phyloP scores from a whole-genome alignment of 768 basidiomycete genomes.

The Wakefieldia striispora region DNA sequence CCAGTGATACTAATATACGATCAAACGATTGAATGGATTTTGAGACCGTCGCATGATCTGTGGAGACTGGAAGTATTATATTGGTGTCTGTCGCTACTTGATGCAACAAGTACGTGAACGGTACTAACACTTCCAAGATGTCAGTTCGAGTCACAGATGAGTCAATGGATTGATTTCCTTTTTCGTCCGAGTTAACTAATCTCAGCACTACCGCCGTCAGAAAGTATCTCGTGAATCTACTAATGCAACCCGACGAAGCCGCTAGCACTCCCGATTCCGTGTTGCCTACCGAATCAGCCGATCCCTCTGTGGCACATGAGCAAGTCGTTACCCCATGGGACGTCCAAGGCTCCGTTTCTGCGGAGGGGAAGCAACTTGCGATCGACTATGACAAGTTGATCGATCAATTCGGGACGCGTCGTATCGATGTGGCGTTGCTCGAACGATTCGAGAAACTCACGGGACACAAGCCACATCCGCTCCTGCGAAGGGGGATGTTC shows the following conservation, averaged over 20 bases:
- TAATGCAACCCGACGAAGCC: constrained; percentile 4
- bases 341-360: constrained; percentile 86
- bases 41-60: no score
- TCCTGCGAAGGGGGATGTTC: constrained; percentile 91
- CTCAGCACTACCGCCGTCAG: no score
- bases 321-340: constrained; percentile 98
- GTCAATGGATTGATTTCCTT: no score
- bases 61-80: no score
- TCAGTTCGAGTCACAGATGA: no score
- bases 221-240: no score
- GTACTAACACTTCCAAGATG: no score
- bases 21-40: no score
- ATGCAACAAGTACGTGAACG: no score
- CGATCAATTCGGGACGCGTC: constrained; percentile 88
- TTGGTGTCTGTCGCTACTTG: no score
- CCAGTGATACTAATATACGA: no score
- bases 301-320: constrained; percentile 37
- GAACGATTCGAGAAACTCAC: constrained; percentile 90
- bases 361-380: constrained; percentile 85
- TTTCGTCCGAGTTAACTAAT: no score
- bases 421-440: constrained; percentile 72
- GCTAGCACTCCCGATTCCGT: constrained; percentile 20
- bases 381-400: constrained; percentile 98
- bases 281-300: constrained; percentile 29
- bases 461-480: constrained; percentile 81